These are phyloP conservation scores for Suillus americanus DNA, from an alignment of 768 basidiomycete genomes.

Conservation along the genomic window DNA sequence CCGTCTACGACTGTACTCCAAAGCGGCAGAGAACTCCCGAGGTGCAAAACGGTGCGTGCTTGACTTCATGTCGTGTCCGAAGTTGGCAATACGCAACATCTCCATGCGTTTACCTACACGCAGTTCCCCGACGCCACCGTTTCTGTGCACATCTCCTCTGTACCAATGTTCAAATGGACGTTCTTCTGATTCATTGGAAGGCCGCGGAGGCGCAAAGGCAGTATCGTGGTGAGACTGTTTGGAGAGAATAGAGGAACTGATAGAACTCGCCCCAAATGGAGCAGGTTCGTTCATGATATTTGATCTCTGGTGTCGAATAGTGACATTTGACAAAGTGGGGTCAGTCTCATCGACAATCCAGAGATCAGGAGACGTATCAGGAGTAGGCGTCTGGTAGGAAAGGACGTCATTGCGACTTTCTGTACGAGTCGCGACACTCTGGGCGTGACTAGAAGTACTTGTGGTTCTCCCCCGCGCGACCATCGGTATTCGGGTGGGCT, in stretches of 20 bases:
- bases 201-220: conserved; percentile 38
- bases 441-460: conserved; percentile 41
- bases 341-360: conserved; percentile 29
- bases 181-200: conserved; percentile 77
- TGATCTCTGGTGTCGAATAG: conserved; percentile 39
- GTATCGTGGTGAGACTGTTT: conserved; percentile 36
- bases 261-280: conserved; percentile 51
- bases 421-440: conserved; percentile 35
- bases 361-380: conserved; percentile 31
- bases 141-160: conserved; percentile 80
- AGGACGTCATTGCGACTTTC: conserved; percentile 34
- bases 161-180: conserved; percentile 90
- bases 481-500: conserved; percentile 49
- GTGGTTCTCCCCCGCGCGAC: conserved; percentile 40
- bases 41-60: conserved; percentile 24
- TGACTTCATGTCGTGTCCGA: conserved; percentile 60
- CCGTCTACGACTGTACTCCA: conserved; percentile 35
- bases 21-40: conserved; percentile 22
- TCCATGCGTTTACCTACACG: conserved; percentile 72
- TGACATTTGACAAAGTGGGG: conserved; percentile 31
- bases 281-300: conserved; percentile 63
- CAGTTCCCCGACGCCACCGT: conserved; percentile 86
- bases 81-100: conserved; percentile 88
- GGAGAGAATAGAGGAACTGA: conserved; percentile 43
- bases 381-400: conserved; percentile 25